Percentiles rank a stretch among this genome's conserved stretches.
Conservation (phyloP, 106 monocot genomes). For the Iris macrosiphon region DNA sequence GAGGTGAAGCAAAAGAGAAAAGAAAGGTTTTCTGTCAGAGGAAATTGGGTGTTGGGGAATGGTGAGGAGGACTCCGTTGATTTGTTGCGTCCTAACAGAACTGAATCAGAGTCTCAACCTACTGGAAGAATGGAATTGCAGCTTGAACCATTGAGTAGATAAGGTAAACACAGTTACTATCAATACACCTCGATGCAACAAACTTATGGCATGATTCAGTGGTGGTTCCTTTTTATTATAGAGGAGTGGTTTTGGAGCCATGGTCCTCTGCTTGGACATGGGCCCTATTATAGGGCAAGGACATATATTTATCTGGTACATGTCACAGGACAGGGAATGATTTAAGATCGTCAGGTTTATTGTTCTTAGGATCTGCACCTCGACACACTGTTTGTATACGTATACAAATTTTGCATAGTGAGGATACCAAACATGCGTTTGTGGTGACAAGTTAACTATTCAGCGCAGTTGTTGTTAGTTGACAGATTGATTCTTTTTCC, state of each 20-base stretch:
- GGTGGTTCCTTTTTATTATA: background rate
- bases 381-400: slow-evolving; percentile 12
- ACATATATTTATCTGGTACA: background rate
- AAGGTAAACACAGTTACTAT: background rate
- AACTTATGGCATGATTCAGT: background rate
- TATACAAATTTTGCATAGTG: slow-evolving; percentile 9
- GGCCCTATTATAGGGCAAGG: background rate
- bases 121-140: slow-evolving; percentile 81
- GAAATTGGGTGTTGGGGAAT: slow-evolving; percentile 89
- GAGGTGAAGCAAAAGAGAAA: slow-evolving; percentile 41
- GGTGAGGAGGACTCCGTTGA: slow-evolving; percentile 77
- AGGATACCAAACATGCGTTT: slow-evolving; percentile 2
- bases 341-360: slow-evolving; percentile 1
- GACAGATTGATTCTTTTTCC: no score
- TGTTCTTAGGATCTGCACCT: slow-evolving; percentile 7
- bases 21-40: slow-evolving; percentile 36
- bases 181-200: background rate
- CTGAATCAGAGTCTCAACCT: slow-evolving; percentile 28
- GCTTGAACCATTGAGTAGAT: slow-evolving; percentile 79
- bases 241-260: background rate
- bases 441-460: background rate
- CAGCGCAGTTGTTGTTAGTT: background rate
- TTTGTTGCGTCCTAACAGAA: slow-evolving; percentile 55
- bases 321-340: slow-evolving; percentile 1
- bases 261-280: background rate